Conservation (phyloP, 2,329 filamentous ascomycete species). For the Trichoderma endophyticum region DNA sequence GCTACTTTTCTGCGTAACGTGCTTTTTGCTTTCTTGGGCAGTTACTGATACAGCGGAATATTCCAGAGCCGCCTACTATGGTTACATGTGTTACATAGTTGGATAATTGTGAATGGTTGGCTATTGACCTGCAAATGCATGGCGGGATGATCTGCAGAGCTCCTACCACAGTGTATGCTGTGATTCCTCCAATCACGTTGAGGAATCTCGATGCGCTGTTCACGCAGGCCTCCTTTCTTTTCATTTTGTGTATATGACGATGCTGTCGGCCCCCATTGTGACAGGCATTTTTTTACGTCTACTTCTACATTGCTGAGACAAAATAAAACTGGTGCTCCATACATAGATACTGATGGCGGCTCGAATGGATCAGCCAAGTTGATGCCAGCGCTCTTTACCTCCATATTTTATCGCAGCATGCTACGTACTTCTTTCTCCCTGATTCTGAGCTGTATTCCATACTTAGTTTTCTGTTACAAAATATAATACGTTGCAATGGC, state of each 20-base stretch:
- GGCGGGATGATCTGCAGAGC: background rate
- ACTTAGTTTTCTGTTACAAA: background rate
- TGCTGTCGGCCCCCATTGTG: background rate
- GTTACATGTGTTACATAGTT: background rate
- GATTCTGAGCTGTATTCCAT: background rate
- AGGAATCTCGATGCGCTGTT: background rate
- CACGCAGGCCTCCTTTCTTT: background rate
- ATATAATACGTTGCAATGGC: background rate
- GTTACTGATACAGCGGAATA: background rate
- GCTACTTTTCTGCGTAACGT: background rate
- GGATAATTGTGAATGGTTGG: background rate
- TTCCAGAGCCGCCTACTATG: background rate
- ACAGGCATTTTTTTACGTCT: background rate
- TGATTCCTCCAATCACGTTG: background rate
- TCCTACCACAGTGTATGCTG: background rate
- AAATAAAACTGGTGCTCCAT: background rate
- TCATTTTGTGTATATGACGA: background rate
- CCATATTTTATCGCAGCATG: background rate
- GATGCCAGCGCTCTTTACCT: background rate
- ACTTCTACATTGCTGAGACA: background rate
- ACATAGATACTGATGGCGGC: background rate
- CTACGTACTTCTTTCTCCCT: background rate
- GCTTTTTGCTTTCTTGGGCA: background rate
- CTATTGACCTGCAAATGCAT: background rate
- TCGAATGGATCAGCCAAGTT: background rate